Conservation (phyloP, 2,329 filamentous ascomycete genomes). For the Calonectria multiphialidica region DNA sequence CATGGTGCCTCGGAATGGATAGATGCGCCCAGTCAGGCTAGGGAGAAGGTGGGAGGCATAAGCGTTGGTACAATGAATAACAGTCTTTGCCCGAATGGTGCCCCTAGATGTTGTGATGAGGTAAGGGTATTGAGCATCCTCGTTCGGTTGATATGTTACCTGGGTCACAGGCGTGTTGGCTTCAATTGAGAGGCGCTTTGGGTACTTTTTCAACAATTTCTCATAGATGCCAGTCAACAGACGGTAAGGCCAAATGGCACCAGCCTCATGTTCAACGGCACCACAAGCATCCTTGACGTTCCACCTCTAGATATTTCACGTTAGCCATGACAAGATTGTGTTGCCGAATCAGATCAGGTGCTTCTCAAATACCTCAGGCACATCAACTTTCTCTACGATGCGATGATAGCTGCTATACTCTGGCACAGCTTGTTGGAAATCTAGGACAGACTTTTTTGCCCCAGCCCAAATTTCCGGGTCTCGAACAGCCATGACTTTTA, state of each 20-base stretch:
- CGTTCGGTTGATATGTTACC: conserved; percentile 43
- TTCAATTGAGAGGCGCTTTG: conserved; percentile 49
- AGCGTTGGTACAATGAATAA: conserved; percentile 70
- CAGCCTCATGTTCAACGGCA: conserved; percentile 55
- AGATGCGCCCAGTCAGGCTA: conserved; percentile 55
- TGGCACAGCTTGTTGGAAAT: conserved; percentile 31
- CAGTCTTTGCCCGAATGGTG: conserved; percentile 55
- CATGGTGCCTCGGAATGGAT: conserved; percentile 60
- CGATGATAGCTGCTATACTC: conserved; percentile 31
- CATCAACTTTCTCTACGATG: conserved; percentile 32
- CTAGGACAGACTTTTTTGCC: conserved; percentile 30
- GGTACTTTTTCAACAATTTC: conserved; percentile 48
- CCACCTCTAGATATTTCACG: conserved; percentile 29
- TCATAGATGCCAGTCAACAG: conserved; percentile 57
- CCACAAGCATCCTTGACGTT: conserved; percentile 44
- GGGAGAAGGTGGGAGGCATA: conserved; percentile 64
- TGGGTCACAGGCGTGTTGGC: conserved; percentile 48
- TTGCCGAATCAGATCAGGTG: neutral
- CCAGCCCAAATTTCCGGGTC: conserved; percentile 33
- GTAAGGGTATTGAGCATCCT: conserved; percentile 47
- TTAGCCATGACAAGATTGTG: neutral
- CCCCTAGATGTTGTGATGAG: conserved; percentile 59
- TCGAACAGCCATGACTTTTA: conserved; percentile 36
- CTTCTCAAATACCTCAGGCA: conserved; percentile 30
- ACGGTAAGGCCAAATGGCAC: conserved; percentile 62